Conservation (phyloP, 2,329 filamentous ascomycete species). For the Plenodomus lindquistii region DNA sequence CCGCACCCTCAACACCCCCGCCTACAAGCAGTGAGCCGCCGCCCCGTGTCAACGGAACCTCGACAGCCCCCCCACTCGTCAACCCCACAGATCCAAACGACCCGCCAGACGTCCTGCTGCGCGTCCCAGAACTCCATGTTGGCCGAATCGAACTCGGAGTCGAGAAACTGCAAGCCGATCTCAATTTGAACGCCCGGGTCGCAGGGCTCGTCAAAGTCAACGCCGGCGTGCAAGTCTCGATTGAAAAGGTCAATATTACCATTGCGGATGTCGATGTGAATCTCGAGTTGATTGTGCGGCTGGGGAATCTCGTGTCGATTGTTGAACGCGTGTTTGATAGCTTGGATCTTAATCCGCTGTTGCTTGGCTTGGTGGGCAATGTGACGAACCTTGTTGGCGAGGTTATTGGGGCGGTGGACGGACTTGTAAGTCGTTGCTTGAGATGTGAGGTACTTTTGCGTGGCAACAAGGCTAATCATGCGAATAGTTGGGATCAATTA, state of each 20-base stretch:
- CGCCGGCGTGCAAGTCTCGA: slow-evolving; percentile 52
- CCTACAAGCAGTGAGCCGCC: slow-evolving; percentile 32
- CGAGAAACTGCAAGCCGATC: slow-evolving; percentile 61
- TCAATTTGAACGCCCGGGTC: slow-evolving; percentile 65
- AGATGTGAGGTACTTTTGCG: not conserved
- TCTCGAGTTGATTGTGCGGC: slow-evolving; percentile 62
- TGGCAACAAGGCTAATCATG: not conserved
- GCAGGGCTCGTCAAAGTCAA: slow-evolving; percentile 60
- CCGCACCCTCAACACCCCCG: slow-evolving; percentile 22
- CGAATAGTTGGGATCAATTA: slow-evolving; percentile 57
- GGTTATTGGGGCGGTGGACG: slow-evolving; percentile 62
- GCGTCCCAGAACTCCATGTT: slow-evolving; percentile 62
- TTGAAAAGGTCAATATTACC: slow-evolving; percentile 62
- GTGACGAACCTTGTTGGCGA: slow-evolving; percentile 57
- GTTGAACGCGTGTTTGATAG: slow-evolving; percentile 64
- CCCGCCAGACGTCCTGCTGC: slow-evolving; percentile 61
- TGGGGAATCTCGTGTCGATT: slow-evolving; percentile 64
- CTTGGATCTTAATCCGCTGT: slow-evolving; percentile 64
- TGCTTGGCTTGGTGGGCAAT: slow-evolving; percentile 60
- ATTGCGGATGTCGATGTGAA: slow-evolving; percentile 64
- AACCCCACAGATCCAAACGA: slow-evolving; percentile 27
- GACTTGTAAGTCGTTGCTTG: slow-evolving; percentile 43
- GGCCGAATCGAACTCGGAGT: slow-evolving; percentile 64
- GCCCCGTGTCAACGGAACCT: slow-evolving; percentile 21
- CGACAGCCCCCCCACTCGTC: slow-evolving; percentile 29